Base-by-base conservation (phyloP, 2,329 filamentous ascomycete genomes). In the Cordyceps cateniannulata region DNA sequence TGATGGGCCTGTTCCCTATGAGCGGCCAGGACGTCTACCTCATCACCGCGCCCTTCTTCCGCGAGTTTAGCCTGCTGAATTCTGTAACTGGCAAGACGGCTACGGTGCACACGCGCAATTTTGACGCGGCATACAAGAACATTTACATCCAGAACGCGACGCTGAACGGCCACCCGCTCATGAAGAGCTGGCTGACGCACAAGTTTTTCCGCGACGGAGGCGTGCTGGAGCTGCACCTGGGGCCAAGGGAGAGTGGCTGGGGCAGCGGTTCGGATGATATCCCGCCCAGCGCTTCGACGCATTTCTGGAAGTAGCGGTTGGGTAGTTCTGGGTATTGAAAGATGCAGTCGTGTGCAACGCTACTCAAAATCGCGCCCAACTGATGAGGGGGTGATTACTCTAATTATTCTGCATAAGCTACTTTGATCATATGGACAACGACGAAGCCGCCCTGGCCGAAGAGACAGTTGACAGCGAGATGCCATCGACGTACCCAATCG, bases 61-160 rank as follows among this genome's bases (percentile, higher is more conserved):
- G 69, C 1, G 75, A 80, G 65, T 73, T 82, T 12, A 69, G 67
- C 59, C 59, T 81, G 58, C 64, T 70, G 63, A 68, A 68, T 45
- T 62, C 66, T 7, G 51, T 38, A 1, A 63, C 65, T 3, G 67
- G 67, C n/a, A 67, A 69, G 59, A 68, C 65, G 40, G 69, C 70
- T 7, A 67, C 69, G 22, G 73, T 73, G 57, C 66, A 68, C 52
- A 69, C 66, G 51, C 61, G 66, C 12, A 64, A 64, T 49, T 68
- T 67, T 62, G 82, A 86, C 61, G 64, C 79, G 0, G 69, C 25
- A 0, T 81, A 83, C 59, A 69, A 76, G 60, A 79, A 77, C 47
- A 79, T 86, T 1, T 87, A 81, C 62, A 80, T 88, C 8, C 84
- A 87, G 69, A 81, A 75, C 42, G 85, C 78, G 3, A 85, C 69